phyloP scores from a whole-genome alignment of 2,329 filamentous ascomycete genomes.

The Madurella fahalii region DNA sequence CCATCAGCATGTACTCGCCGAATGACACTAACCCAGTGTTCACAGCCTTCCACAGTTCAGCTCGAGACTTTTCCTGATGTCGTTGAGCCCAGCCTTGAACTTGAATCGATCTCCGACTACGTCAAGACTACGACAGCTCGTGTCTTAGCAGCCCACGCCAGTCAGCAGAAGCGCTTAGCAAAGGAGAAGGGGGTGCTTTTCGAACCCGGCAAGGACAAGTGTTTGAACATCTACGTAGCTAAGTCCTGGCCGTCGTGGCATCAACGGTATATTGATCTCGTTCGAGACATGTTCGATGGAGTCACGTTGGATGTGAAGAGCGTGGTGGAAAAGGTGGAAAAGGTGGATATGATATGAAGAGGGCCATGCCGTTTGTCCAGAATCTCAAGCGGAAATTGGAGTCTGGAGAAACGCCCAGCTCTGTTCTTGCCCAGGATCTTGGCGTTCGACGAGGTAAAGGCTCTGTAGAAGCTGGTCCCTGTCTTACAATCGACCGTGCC shows the following conservation, averaged over 20 bases:
- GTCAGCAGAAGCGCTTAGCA: conserved; percentile 74
- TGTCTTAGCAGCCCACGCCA: conserved; percentile 78
- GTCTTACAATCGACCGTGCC: conserved; percentile 62
- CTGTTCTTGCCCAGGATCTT: conserved; percentile 77
- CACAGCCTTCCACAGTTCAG: conserved; percentile 65
- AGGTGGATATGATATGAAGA: conserved; percentile 83
- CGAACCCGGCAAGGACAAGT: conserved; percentile 75
- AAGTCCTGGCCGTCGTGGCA: conserved; percentile 82
- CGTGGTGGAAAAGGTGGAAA: conserved; percentile 67
- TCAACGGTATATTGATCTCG: conserved; percentile 72
- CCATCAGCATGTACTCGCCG: not conserved
- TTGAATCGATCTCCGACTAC: conserved; percentile 73
- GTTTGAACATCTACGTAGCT: conserved; percentile 70
- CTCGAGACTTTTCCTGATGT: conserved; percentile 67
- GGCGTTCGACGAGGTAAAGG: conserved; percentile 72
- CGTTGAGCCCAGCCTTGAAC: conserved; percentile 54
- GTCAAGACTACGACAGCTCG: conserved; percentile 64
- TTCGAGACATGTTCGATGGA: conserved; percentile 42
- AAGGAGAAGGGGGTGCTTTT: conserved; percentile 80
- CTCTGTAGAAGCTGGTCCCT: conserved; percentile 68
- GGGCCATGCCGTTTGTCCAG: conserved; percentile 91
- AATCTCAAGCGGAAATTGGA: conserved; percentile 72
- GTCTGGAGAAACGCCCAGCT: conserved; percentile 50
- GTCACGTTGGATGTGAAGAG: conserved; percentile 62
- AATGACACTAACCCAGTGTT: not conserved